A percentile compares a stretch with the other conserved stretches of the same genome.
phyloP scores from a whole-genome alignment of 2,329 filamentous ascomycete genomes.

The Byssothecium circinans region DNA sequence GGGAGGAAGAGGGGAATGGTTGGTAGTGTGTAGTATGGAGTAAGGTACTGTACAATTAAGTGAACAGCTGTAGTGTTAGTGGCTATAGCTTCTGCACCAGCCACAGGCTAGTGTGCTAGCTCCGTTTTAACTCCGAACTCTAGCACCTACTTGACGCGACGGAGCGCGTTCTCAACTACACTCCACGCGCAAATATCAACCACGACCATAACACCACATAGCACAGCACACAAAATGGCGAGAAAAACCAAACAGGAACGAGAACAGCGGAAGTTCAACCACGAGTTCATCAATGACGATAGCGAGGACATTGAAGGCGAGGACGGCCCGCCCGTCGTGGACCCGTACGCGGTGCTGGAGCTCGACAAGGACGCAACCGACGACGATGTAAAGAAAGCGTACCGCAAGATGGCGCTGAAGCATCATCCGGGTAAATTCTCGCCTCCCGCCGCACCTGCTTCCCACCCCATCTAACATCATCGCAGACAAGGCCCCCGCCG shows the following conservation, averaged over 20 bases:
- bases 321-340: conserved; percentile 65
- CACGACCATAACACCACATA: not conserved
- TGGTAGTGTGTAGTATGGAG: too few species aligned
- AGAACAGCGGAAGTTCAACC: conserved; percentile 7
- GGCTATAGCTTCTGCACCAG: conserved; percentile 13
- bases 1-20: too few species aligned
- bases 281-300: conserved; percentile 42
- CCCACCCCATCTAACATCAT: conserved; percentile 12
- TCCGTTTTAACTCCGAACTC: conserved; percentile 25
- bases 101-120: conserved; percentile 1
- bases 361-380: conserved; percentile 71
- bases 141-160: conserved; percentile 3
- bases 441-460: not conserved
- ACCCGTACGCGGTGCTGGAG: conserved; percentile 79
- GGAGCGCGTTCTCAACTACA: conserved; percentile 6
- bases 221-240: conserved; percentile 15
- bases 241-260: conserved; percentile 3
- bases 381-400: conserved; percentile 84
- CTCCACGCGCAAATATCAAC: conserved; percentile 1
- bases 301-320: conserved; percentile 38
- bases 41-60: too few species aligned
- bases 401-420: conserved; percentile 85
- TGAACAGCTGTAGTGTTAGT: too few species aligned
- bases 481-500: conserved; percentile 73
- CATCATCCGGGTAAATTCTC: conserved; percentile 68